These are phyloP conservation scores for Lactarius akahatsu DNA, from an alignment of 768 basidiomycete species.

Conservation along the genomic window DNA sequence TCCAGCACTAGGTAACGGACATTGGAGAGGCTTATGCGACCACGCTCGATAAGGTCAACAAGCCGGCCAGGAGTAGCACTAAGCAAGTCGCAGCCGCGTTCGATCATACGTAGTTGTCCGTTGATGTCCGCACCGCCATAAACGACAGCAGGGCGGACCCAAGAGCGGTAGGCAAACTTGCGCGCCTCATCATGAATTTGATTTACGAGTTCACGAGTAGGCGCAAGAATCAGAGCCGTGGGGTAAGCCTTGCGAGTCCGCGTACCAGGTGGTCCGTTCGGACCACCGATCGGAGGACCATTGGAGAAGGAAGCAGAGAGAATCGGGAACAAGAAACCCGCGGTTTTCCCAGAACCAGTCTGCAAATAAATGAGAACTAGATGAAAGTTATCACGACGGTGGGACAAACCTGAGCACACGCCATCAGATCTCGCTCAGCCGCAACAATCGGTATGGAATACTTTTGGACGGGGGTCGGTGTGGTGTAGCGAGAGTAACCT, in stretches of 20 bases:
- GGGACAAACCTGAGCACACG: slow-evolving; percentile 77
- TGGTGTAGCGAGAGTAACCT: slow-evolving; percentile 85
- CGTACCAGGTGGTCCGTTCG: slow-evolving; percentile 49
- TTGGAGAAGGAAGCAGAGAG: slow-evolving; percentile 85
- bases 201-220: slow-evolving; percentile 97
- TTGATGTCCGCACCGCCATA: slow-evolving; percentile 99
- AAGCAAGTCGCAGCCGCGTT: slow-evolving; percentile 95
- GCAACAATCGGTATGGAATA: slow-evolving; percentile 99
- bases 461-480: slow-evolving; percentile 98
- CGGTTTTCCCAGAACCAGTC: slow-evolving; percentile 99
- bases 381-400: slow-evolving; percentile 22
- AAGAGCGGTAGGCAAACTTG: slow-evolving; percentile 98
- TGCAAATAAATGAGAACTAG: slow-evolving; percentile 38
- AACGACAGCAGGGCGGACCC: slow-evolving; percentile 98
- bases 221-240: slow-evolving; percentile 95
- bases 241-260: slow-evolving; percentile 90
- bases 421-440: slow-evolving; percentile 86
- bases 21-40: slow-evolving; percentile 93
- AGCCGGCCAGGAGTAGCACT: slow-evolving; percentile 98
- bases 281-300: slow-evolving; percentile 68
- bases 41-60: slow-evolving; percentile 97
- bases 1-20: slow-evolving; percentile 98
- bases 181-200: slow-evolving; percentile 99
- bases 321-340: slow-evolving; percentile 98
- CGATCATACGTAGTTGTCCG: slow-evolving; percentile 88